Percentiles rank a stretch among this genome's conserved stretches.
These are phyloP conservation scores for Chaetomium strumarium DNA, from an alignment of 2,329 filamentous ascomycete species.

Conservation along the genomic window DNA sequence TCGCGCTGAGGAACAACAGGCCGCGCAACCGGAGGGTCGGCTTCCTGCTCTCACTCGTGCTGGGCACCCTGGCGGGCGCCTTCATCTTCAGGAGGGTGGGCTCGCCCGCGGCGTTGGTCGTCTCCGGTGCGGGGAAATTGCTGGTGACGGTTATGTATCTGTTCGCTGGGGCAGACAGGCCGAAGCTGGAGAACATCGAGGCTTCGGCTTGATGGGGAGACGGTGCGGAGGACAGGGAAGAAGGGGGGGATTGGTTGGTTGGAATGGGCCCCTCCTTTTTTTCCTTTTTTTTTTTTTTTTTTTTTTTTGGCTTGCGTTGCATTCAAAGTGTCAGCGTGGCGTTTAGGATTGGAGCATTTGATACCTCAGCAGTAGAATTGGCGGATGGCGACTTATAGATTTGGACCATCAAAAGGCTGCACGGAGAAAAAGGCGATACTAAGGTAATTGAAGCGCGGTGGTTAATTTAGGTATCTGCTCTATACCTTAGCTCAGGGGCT, in stretches of 20 bases:
- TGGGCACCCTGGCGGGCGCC: constrained; percentile 47
- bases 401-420: background rate
- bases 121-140: constrained; percentile 41
- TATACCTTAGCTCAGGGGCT: too few relatives aligned
- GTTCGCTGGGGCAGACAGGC: constrained; percentile 36
- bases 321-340: constrained; percentile 1
- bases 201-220: constrained; percentile 10
- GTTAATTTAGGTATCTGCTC: too few relatives aligned
- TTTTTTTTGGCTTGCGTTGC: too few relatives aligned
- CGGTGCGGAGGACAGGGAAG: background rate
- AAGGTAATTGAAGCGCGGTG: too few relatives aligned
- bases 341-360: constrained; percentile 1
- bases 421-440: too few relatives aligned
- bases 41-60: constrained; percentile 43
- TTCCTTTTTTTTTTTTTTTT: too few relatives aligned
- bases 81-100: constrained; percentile 40
- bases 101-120: constrained; percentile 38
- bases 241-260: background rate
- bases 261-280: background rate
- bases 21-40: constrained; percentile 43
- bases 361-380: constrained; percentile 3
- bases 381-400: too few relatives aligned
- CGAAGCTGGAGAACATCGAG: constrained; percentile 8
- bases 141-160: constrained; percentile 41
- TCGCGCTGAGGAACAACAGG: constrained; percentile 40